These are phyloP conservation scores for Suhomyces panamericanus DNA, from an alignment of 1,139 yeast genomes.

Conservation along the genomic window DNA sequence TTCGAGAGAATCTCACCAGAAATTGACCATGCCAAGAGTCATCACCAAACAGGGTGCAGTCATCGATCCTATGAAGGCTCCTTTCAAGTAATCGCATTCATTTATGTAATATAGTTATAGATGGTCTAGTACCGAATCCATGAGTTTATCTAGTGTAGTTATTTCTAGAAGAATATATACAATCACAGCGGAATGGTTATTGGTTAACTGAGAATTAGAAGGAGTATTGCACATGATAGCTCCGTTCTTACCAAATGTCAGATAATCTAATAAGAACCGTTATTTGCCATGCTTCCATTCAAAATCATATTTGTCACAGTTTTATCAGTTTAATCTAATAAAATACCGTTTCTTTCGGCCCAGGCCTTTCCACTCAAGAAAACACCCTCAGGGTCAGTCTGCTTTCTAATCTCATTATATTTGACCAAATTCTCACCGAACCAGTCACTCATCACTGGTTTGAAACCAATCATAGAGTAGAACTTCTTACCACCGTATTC, in stretches of 20 bases:
- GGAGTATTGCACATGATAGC: too few species aligned
- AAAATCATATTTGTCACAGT: too few species aligned
- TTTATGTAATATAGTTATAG: slow-evolving; percentile 5
- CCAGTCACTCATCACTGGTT: slow-evolving; percentile 70
- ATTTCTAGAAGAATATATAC: background rate
- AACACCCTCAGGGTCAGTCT: slow-evolving; percentile 78
- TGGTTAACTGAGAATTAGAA: too few species aligned
- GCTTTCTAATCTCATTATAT: slow-evolving; percentile 61
- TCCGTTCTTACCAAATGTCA: too few species aligned
- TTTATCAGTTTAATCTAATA: slow-evolving; percentile 19
- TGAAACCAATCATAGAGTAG: slow-evolving; percentile 81
- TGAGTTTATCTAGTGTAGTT: background rate
- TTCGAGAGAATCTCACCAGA: slow-evolving; percentile 81
- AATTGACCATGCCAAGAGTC: slow-evolving; percentile 84
- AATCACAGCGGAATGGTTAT: too few species aligned
- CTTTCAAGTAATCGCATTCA: slow-evolving; percentile 44
- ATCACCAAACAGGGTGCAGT: slow-evolving; percentile 85
- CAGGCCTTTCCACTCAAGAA: slow-evolving; percentile 77
- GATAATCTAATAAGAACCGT: too few species aligned
- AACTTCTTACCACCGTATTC: slow-evolving; percentile 51
- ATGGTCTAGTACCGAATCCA: slow-evolving; percentile 4
- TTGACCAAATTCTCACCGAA: slow-evolving; percentile 67
- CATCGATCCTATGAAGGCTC: slow-evolving; percentile 84
- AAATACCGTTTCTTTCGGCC: slow-evolving; percentile 78
- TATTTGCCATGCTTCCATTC: too few species aligned